Evolutionary conservation across 2,329 filamentous ascomycete species (phyloP).

Genomic region (Achaetomium macrosporum): DNA sequence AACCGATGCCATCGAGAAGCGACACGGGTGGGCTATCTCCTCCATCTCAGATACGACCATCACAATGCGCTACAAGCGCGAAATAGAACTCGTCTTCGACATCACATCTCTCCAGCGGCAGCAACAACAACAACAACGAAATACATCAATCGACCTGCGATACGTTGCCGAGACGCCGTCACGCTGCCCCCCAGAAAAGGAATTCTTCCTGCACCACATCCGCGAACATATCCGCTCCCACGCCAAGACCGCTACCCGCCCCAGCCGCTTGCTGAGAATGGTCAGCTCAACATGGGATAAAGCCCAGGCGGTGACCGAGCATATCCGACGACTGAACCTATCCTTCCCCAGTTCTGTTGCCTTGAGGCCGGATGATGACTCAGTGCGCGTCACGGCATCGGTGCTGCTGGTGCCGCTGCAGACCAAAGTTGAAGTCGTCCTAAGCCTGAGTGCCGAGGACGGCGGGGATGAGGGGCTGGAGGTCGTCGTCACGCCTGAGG

Average conservation of each 20-base stretch:
- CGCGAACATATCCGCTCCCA: slow-evolving; percentile 56
- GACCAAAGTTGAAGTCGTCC: slow-evolving; percentile 61
- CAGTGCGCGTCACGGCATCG: slow-evolving; percentile 43
- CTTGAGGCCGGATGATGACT: slow-evolving; percentile 37
- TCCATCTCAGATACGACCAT: slow-evolving; percentile 56
- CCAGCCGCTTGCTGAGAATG: slow-evolving; percentile 52
- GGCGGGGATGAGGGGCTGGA: slow-evolving; percentile 36
- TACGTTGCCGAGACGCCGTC: slow-evolving; percentile 57
- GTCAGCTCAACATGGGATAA: slow-evolving; percentile 62
- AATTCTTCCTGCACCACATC: slow-evolving; percentile 70
- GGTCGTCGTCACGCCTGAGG: slow-evolving; percentile 48
- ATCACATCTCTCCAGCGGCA: slow-evolving; percentile 50
- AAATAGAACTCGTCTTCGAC: slow-evolving; percentile 70
- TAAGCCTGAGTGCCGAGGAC: slow-evolving; percentile 47
- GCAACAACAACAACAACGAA: slow-evolving; percentile 40
- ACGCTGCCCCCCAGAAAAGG: slow-evolving; percentile 58
- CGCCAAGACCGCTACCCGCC: slow-evolving; percentile 43
- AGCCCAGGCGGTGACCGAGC: slow-evolving; percentile 52
- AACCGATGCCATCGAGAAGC: slow-evolving; percentile 58
- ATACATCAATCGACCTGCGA: slow-evolving; percentile 54
- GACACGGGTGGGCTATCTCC: slow-evolving; percentile 66
- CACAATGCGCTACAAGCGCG: slow-evolving; percentile 68
- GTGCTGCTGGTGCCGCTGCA: slow-evolving; percentile 59
- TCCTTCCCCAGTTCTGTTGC: slow-evolving; percentile 57
- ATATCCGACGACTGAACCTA: slow-evolving; percentile 56